Evolutionary conservation across 2,329 filamentous ascomycete genomes (phyloP).

Genomic region (Aspergillus floridensis): DNA sequence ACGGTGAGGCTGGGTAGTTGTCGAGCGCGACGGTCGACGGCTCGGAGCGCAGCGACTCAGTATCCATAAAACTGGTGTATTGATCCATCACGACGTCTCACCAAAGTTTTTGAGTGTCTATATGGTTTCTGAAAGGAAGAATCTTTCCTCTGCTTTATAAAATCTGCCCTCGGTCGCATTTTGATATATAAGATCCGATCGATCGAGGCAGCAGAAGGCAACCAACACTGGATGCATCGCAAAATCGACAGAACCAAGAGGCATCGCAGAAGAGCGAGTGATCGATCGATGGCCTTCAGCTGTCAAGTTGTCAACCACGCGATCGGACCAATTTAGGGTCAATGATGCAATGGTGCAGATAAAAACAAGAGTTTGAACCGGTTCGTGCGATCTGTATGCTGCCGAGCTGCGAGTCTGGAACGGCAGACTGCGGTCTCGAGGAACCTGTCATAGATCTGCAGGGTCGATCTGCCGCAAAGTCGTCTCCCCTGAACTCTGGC

Average conservation of each 20-base stretch:
- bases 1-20: not conserved
- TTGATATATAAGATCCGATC: slow-evolving; percentile 8
- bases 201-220: slow-evolving; percentile 8
- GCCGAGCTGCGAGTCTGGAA: not conserved
- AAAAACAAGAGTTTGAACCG: not conserved
- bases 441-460: not conserved
- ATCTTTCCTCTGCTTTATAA: not conserved
- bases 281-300: slow-evolving; percentile 10
- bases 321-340: slow-evolving; percentile 4
- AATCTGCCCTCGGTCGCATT: not conserved
- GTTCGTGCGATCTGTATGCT: not conserved
- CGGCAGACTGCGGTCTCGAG: not conserved
- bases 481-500: not conserved
- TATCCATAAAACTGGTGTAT: slow-evolving; percentile 5
- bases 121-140: too few species aligned
- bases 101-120: not conserved
- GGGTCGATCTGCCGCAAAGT: not conserved
- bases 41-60: slow-evolving; percentile 12
- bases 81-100: slow-evolving; percentile 3
- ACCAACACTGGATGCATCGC: not conserved
- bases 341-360: slow-evolving; percentile 10
- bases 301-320: slow-evolving; percentile 7
- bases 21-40: slow-evolving; percentile 10
- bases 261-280: not conserved
- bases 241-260: slow-evolving; percentile 1